Evolutionary conservation across 805 yeast species (phyloP).

Genomic region (Candida tammaniensis): DNA sequence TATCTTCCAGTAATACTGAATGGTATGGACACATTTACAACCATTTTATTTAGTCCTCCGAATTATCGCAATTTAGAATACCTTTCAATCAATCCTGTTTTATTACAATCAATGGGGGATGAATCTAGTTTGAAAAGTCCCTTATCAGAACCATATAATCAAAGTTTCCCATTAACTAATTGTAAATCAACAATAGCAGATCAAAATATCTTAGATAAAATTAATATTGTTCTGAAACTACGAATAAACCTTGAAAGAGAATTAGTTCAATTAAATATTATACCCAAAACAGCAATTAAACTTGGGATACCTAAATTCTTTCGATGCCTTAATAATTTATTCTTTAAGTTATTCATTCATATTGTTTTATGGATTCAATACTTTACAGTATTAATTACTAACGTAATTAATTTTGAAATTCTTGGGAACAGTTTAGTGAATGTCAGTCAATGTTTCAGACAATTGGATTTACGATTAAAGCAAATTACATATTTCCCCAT

Average conservation of each 20-base stretch:
- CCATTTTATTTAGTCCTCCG: constrained; percentile 66
- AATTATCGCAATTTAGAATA: constrained; percentile 68
- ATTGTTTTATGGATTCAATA: constrained; percentile 14
- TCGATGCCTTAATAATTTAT: neutral
- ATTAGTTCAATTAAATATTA: constrained; percentile 1
- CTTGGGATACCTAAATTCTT: neutral
- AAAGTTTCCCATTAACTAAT: constrained; percentile 8
- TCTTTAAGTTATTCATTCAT: constrained; percentile 1
- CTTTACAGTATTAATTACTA: constrained; percentile 17
- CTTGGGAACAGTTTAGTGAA: constrained; percentile 28
- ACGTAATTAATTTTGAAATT: constrained; percentile 25
- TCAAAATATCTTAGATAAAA: constrained; percentile 28
- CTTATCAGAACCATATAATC: neutral
- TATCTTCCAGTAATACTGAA: constrained; percentile 1
- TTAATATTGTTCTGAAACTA: constrained; percentile 27
- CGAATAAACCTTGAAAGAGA: constrained; percentile 10
- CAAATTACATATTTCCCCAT: constrained; percentile 78
- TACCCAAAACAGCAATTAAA: neutral
- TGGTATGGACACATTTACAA: constrained; percentile 3
- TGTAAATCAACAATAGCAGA: constrained; percentile 22
- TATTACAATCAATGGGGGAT: constrained; percentile 49
- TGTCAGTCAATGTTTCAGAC: constrained; percentile 66
- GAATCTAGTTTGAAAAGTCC: neutral
- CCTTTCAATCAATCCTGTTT: constrained; percentile 70
- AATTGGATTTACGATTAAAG: constrained; percentile 71